Percentiles rank a stretch among this genome's conserved stretches.
phyloP scores from a whole-genome alignment of 1,284 basidiomycete species.

The Vanrija pseudolonga region DNA sequence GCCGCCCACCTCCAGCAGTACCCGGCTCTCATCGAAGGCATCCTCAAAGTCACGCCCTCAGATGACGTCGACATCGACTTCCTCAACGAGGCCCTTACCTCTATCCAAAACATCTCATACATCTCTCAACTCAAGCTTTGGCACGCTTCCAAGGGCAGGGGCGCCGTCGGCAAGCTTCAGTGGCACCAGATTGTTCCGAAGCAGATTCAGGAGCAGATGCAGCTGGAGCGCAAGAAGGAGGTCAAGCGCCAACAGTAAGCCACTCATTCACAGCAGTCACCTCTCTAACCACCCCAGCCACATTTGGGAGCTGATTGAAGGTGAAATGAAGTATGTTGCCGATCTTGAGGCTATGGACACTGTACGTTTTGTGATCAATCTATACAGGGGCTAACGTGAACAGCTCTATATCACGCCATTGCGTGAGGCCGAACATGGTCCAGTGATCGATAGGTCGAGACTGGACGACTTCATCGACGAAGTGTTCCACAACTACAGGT shows the following conservation, averaged over 20 bases:
- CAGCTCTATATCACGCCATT: constrained; percentile 63
- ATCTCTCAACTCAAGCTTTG: constrained; percentile 77
- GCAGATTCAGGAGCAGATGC: constrained; percentile 61
- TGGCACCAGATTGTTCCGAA: constrained; percentile 82
- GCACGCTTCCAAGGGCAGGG: constrained; percentile 77
- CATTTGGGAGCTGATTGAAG: constrained; percentile 93
- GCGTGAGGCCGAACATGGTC: constrained; percentile 61
- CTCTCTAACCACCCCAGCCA: constrained; percentile 50
- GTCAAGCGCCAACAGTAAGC: constrained; percentile 75
- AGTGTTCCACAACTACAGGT: constrained; percentile 80
- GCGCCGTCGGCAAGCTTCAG: constrained; percentile 66
- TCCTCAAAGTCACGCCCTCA: constrained; percentile 70
- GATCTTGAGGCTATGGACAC: constrained; percentile 85
- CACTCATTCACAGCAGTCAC: constrained; percentile 46
- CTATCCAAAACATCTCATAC: constrained; percentile 70
- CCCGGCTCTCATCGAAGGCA: constrained; percentile 78
- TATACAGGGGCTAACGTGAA: neutral
- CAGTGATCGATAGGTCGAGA: constrained; percentile 68
- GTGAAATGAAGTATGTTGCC: constrained; percentile 90
- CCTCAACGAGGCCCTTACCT: constrained; percentile 66
- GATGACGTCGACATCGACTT: constrained; percentile 78
- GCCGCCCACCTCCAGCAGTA: constrained; percentile 87
- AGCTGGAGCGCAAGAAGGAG: constrained; percentile 60
- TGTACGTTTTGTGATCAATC: constrained; percentile 50
- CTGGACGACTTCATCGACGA: constrained; percentile 77